Conservation (phyloP, 2,329 filamentous ascomycete genomes). For the Lasiodiplodia theobromae region DNA sequence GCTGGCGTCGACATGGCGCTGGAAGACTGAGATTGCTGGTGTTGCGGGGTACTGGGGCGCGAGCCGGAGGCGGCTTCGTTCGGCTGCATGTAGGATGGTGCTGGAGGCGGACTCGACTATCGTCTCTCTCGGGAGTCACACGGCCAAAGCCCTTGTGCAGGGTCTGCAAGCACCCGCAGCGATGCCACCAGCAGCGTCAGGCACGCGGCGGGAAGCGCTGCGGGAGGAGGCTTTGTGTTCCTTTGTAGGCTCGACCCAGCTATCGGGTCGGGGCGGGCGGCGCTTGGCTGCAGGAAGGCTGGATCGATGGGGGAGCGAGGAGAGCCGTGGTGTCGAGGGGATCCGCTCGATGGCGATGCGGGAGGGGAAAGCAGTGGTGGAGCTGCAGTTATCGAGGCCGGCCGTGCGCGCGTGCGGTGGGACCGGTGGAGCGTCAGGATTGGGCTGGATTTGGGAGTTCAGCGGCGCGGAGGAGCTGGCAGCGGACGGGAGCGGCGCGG, state of each 20-base stretch:
- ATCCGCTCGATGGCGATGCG: constrained; percentile 8
- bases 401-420: constrained; percentile 19
- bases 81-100: constrained; percentile 27
- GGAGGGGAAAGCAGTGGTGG: constrained; percentile 15
- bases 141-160: constrained; percentile 24
- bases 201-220: constrained; percentile 21
- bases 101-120: neutral
- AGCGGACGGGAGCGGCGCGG: constrained; percentile 1
- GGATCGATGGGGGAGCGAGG: constrained; percentile 15
- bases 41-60: constrained; percentile 26
- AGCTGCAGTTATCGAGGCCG: constrained; percentile 23
- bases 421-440: neutral
- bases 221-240: constrained; percentile 21
- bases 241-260: constrained; percentile 22
- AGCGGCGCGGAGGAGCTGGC: neutral
- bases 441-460: too few relatives aligned
- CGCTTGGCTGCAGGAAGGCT: constrained; percentile 30
- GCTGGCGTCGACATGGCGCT: constrained; percentile 74
- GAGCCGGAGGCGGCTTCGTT: constrained; percentile 17
- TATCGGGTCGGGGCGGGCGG: constrained; percentile 20
- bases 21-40: constrained; percentile 23
- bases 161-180: constrained; percentile 29
- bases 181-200: constrained; percentile 23
- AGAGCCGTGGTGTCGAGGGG: constrained; percentile 21
- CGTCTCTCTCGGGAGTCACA: constrained; percentile 17